Percentiles rank a stretch among this genome's conserved stretches.
Conservation (phyloP, 2,329 filamentous ascomycete genomes). For the Ceratocystis lukuohia region DNA sequence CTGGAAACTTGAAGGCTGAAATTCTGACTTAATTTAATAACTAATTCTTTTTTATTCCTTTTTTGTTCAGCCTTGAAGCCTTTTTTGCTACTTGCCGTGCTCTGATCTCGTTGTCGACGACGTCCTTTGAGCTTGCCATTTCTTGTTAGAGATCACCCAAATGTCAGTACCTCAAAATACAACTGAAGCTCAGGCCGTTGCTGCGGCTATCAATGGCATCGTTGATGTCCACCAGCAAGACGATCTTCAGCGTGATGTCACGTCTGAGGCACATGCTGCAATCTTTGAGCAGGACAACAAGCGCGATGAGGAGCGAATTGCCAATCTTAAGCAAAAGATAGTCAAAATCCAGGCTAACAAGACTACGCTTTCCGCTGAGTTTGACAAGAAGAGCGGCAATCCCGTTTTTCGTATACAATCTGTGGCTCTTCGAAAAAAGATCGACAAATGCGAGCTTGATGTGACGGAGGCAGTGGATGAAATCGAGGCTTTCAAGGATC, state of each 20-base stretch:
- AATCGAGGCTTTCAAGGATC: constrained; percentile 62
- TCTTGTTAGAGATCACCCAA: neutral
- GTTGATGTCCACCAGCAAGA: constrained; percentile 61
- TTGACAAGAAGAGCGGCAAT: constrained; percentile 30
- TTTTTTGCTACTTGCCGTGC: neutral
- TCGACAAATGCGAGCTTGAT: constrained; percentile 51
- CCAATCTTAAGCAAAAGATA: constrained; percentile 40
- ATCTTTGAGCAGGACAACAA: constrained; percentile 50
- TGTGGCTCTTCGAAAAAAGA: constrained; percentile 38
- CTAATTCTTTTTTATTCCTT: neutral
- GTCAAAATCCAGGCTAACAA: constrained; percentile 52
- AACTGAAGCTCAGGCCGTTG: constrained; percentile 23
- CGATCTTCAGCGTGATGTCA: constrained; percentile 80
- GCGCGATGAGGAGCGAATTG: constrained; percentile 48
- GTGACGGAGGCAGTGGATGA: constrained; percentile 56
- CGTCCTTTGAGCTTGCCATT: too few relatives aligned
- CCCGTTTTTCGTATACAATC: constrained; percentile 28
- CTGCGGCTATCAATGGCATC: constrained; percentile 27
- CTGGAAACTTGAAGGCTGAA: neutral
- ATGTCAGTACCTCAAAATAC: neutral
- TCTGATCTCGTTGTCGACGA: too few relatives aligned
- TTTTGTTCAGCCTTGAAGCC: neutral
- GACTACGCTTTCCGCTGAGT: constrained; percentile 28
- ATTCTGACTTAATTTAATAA: neutral
- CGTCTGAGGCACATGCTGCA: constrained; percentile 44